Evolutionary conservation across 306 rosid species (phyloP), one percentile per base, ranked within the genome.

Genomic region (Clitoria ternatea): DNA sequence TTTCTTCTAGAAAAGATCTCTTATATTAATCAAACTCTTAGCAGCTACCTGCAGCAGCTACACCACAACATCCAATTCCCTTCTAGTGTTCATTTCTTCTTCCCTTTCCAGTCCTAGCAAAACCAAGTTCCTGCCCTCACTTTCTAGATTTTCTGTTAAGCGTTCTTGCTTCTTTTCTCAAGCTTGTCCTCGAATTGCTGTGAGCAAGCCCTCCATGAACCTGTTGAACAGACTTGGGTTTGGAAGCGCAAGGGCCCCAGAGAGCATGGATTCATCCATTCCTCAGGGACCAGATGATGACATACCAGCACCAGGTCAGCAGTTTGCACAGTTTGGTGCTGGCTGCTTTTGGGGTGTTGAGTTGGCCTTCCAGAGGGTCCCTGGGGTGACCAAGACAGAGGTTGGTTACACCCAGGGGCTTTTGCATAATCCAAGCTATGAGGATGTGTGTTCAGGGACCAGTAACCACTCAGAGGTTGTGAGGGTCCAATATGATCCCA

Each of bases 331-430:
- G 72, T 93, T 93, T 42, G 98, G 98, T 23, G 98, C 94, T 7
- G 98, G 98, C 4, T 93, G 98, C 82, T 93, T 93, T 75, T 93
- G 98, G 98, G 96, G 98, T 2, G 96, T 93, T 50, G 98, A 93
- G 66, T 70, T 93, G 86, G 88, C 84, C 56, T 90, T 93, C 79
- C 98, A 93, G 80, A 76, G 98, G 74, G 80, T 84, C 7, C 79
- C 97, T 0, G 98, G 98, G 17, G 97, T 90, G 55, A 77, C 82
- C 48, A 85, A 84, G 83, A 93, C 98, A 0, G 96, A 93, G 79
- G 98, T 89, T 48, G 98, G 98, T 18, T 93, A 93, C 66, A 49
- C 77, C 23, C 98, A 93, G 61, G 98, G 98, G 2, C 70, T 79
- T 42, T 14, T 90, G 42, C 94, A 90, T 49, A 87, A 87, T 63